phyloP scores from a whole-genome alignment of 2,329 filamentous ascomycete species.

The Bipolaris oryzae region DNA sequence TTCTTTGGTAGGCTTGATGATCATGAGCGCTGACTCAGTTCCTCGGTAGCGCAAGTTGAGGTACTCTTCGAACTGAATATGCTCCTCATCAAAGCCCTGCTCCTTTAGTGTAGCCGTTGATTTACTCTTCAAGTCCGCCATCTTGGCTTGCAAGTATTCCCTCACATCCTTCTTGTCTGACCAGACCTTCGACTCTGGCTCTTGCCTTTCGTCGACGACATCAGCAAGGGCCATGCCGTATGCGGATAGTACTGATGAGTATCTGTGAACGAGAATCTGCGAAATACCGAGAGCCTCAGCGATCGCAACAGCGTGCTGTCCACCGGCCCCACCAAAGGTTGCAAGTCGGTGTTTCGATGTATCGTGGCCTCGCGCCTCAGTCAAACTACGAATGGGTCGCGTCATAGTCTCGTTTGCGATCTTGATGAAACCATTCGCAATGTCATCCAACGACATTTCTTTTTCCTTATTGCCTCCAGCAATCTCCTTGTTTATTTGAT shows the following conservation, averaged over 20 bases:
- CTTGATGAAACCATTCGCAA: constrained; percentile 86
- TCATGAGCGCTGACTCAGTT: constrained; percentile 90
- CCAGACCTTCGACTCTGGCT: constrained; percentile 69
- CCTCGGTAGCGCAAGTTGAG: constrained; percentile 92
- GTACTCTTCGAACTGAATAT: constrained; percentile 87
- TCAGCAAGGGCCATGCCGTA: constrained; percentile 94
- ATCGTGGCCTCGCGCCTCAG: constrained; percentile 90
- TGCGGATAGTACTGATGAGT: constrained; percentile 86
- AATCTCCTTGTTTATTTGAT: constrained; percentile 78
- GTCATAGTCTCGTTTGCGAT: constrained; percentile 94
- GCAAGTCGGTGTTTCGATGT: constrained; percentile 89
- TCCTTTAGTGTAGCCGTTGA: constrained; percentile 70
- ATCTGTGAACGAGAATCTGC: constrained; percentile 84
- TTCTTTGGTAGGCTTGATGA: constrained; percentile 72
- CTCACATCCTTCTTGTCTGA: constrained; percentile 63
- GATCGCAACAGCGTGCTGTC: constrained; percentile 91
- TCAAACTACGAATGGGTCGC: constrained; percentile 84
- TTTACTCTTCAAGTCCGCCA: constrained; percentile 79
- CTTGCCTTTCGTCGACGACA: constrained; percentile 89
- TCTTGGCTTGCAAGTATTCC: constrained; percentile 70
- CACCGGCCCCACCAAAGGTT: constrained; percentile 89
- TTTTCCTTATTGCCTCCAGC: constrained; percentile 63
- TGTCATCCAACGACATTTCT: constrained; percentile 78
- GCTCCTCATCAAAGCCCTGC: constrained; percentile 77
- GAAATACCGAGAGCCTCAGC: constrained; percentile 82